Evolutionary conservation across 257 asterid species (phyloP), one percentile per base, ranked within the genome.

Genomic region (Gynochthodes officinalis): DNA sequence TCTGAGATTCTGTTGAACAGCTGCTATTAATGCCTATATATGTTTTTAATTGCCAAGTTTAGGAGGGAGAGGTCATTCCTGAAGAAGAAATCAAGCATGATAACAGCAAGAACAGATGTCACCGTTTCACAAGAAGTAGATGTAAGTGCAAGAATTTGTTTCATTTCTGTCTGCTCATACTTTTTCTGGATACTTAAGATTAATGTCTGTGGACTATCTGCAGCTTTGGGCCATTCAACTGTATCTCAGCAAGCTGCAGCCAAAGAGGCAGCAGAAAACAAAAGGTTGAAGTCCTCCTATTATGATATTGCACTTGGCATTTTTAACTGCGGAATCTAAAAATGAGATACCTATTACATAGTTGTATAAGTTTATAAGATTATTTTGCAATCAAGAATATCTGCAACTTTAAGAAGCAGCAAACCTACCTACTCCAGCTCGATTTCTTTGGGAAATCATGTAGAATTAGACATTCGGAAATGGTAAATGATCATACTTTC

Each of bases 201-300:
- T 19, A 35, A 42, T 14, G 46, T 7, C 46, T 67, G 46, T 21
- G 23, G n/a, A 50, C 33, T 23, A 21, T 71, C 67, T 85, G 89
- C 88, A 93, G 98, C 98, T 58, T 75, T 85, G 75, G 91, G 95
- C 69, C 78, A 87, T 71, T 86, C 92, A 18, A 40, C 76, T 27
- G 11, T 74, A 39, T 76, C 84, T 46, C 78, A 69, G 77, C 87
- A 78, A 61, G 76, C 32, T 21, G 75, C 75, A 76, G 87, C 79
- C 64, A 84, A 86, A 82, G 95, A 85, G 54, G 74, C 86, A 42
- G 84, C 76, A 48, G 88, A 67, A 67, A 84, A 77, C 83, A 92
- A 93, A 86, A 88, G 98, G 98, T 92, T 69, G 8, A 61, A 25
- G 63, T 13, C 14, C 10, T 13, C 2, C 12, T 37, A 8, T 14